Evolutionary conservation across 2,329 filamentous ascomycete species (phyloP), one percentile per base, ranked within the genome.

Genomic region (Aspergillus fumigatiaffinis): DNA sequence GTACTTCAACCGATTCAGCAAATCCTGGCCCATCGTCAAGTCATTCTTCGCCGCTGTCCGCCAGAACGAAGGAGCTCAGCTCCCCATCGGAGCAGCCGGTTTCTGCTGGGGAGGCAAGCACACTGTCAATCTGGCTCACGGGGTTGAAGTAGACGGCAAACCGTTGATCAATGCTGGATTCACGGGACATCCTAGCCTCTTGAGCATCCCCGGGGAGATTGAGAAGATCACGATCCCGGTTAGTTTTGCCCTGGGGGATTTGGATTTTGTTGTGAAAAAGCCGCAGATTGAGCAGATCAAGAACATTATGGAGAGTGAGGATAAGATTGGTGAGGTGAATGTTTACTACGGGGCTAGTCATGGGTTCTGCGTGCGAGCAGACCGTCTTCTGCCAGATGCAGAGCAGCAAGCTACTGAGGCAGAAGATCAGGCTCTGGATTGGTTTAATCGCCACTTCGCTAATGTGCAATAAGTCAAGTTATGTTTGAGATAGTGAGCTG

Each of bases 61-160:
- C 17, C 65, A 67, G 8, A 63, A 68, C 21, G 62, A 67, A 54
- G 66, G 68, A n/a, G 56, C 67, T 20, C 56, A 65, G 14, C 65
- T 76, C 6, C 77, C 76, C 55, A 70, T 87, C 49, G 83, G 79
- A 23, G 80, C 77, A 0, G 82, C 82, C 0, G 86, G 85, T 0
- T 87, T 85, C 72, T 87, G 84, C 74, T 87, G 84, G 84, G 85
- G 85, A 25, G 85, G 83, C 25, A 81, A 82, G 59, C 79, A 85
- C 61, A 71, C 77, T 2, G 66, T 84, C 8, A 67, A 77, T n/a
- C 76, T 87, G 3, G 73, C 77, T 10, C 75, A 77, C 17, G 73
- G 76, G 58, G 59, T 54, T 35, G 56, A 59, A 23, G 60, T 61
- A 2, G 56, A 67, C 58, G 68, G 61, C 1, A 61, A 64, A 23